Conservation (phyloP, 371 early-diverging fungal species). For the Coemansia sp. region DNA sequence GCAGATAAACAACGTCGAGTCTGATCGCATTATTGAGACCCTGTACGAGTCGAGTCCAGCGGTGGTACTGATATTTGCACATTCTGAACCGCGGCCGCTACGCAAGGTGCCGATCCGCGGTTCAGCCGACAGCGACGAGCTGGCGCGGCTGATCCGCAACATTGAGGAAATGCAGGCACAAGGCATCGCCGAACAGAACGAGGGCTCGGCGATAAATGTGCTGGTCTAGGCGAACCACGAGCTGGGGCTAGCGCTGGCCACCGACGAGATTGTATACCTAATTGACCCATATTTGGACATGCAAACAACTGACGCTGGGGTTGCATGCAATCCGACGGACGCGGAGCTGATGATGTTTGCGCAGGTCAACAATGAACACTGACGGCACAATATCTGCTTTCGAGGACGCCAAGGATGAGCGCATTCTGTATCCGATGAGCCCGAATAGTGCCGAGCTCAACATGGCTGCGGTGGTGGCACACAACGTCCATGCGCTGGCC, state of each 20-base stretch:
- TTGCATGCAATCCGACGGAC: slow-evolving; percentile 90
- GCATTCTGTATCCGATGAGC: slow-evolving; percentile 21
- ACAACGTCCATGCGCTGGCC: too few species aligned
- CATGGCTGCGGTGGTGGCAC: too few species aligned
- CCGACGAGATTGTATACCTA: slow-evolving; percentile 93
- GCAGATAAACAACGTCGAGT: slow-evolving; percentile 61
- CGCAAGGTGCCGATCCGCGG: slow-evolving; percentile 66
- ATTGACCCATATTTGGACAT: slow-evolving; percentile 78
- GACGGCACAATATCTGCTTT: slow-evolving; percentile 96
- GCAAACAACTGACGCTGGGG: slow-evolving; percentile 26
- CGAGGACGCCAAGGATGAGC: slow-evolving; percentile 61
- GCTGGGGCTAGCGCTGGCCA: slow-evolving; percentile 89
- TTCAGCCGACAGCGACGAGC: slow-evolving; percentile 80
- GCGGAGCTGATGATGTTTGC: slow-evolving; percentile 99
- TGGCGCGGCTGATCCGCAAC: slow-evolving; percentile 87
- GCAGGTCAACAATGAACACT: slow-evolving; percentile 98
- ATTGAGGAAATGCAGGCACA: slow-evolving; percentile 54
- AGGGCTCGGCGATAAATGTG: slow-evolving; percentile 51
- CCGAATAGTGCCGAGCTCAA: too few species aligned
- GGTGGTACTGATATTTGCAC: slow-evolving; percentile 69
- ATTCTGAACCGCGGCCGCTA: slow-evolving; percentile 65
- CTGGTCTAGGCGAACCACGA: slow-evolving; percentile 79
- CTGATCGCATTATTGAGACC: slow-evolving; percentile 93
- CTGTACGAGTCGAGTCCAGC: slow-evolving; percentile 61
- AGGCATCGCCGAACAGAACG: not conserved